Conservation (phyloP, 352 stramenopile species). For the Thalassiosira livingstoniorum region DNA sequence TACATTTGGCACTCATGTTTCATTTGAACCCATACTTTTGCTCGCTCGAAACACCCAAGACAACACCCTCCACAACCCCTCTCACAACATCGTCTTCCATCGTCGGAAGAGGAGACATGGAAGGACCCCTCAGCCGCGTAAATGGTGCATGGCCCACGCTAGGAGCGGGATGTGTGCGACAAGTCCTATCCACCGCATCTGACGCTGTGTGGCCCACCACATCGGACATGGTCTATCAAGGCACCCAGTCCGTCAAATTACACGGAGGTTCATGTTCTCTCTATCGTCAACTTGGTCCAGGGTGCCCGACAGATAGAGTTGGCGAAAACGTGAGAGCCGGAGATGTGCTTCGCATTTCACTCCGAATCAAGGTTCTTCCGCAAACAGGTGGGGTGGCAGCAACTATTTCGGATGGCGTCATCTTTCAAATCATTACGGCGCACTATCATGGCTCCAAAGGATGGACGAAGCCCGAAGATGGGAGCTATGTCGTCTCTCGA, state of each 20-base stretch:
- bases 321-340: conserved; percentile 26
- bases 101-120: conserved; percentile 53
- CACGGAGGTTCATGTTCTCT: conserved; percentile 40
- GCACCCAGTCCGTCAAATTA: conserved; percentile 14
- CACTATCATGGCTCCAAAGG: conserved; percentile 40
- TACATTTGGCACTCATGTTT: no score
- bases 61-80: no score
- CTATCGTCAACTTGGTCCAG: conserved; percentile 38
- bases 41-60: no score
- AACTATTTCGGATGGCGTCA: no score
- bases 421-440: conserved; percentile 49
- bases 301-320: conserved; percentile 24
- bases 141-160: conserved; percentile 1
- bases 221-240: conserved; percentile 21
- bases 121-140: conserved; percentile 4
- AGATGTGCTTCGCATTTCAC: conserved; percentile 43
- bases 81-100: conserved; percentile 32
- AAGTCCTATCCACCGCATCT: background rate
- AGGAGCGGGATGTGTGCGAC: no score
- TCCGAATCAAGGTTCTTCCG: conserved; percentile 38
- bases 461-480: conserved; percentile 36
- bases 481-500: conserved; percentile 44
- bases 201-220: background rate
- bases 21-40: no score
- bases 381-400: conserved; percentile 27